phyloP scores from a whole-genome alignment of 1,284 basidiomycete species.

The Grifola frondosa region DNA sequence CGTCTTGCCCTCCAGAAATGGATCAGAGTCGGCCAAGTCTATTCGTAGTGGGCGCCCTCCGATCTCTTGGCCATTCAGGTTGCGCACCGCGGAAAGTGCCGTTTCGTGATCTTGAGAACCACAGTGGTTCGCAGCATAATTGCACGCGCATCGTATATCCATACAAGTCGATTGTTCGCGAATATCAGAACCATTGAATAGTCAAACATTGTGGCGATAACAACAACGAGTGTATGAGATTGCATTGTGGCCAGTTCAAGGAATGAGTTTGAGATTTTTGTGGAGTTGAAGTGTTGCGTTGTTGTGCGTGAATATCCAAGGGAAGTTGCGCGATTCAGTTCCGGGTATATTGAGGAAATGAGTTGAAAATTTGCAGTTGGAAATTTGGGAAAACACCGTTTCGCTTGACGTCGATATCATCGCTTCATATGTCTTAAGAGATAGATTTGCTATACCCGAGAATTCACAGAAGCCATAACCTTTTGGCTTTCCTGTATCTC shows the following conservation, averaged over 20 bases:
- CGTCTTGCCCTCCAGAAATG: conserved; percentile 49
- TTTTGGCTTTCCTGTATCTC: conserved; percentile 93
- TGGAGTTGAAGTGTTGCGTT: too few relatives aligned
- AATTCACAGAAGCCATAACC: conserved; percentile 99
- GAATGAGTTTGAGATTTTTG: too few relatives aligned
- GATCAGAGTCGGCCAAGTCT: conserved; percentile 58
- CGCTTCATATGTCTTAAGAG: conserved; percentile 17
- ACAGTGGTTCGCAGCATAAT: not conserved
- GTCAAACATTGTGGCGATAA: too few relatives aligned
- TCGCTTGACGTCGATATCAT: not conserved
- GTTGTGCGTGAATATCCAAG: too few relatives aligned
- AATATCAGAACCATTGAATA: too few relatives aligned
- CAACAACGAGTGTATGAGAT: too few relatives aligned
- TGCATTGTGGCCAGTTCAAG: too few relatives aligned
- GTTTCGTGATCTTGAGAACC: conserved; percentile 82
- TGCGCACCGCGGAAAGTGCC: conserved; percentile 74
- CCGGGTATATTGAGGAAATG: too few relatives aligned
- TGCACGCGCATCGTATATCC: not conserved
- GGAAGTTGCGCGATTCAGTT: too few relatives aligned
- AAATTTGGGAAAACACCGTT: not conserved
- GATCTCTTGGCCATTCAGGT: conserved; percentile 71
- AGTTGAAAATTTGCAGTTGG: too few relatives aligned
- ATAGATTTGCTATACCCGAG: conserved; percentile 67
- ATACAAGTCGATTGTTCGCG: not conserved
- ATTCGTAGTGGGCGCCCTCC: conserved; percentile 73